phyloP scores from a whole-genome alignment of 352 stramenopile species.

The Peronospora belbahrii region DNA sequence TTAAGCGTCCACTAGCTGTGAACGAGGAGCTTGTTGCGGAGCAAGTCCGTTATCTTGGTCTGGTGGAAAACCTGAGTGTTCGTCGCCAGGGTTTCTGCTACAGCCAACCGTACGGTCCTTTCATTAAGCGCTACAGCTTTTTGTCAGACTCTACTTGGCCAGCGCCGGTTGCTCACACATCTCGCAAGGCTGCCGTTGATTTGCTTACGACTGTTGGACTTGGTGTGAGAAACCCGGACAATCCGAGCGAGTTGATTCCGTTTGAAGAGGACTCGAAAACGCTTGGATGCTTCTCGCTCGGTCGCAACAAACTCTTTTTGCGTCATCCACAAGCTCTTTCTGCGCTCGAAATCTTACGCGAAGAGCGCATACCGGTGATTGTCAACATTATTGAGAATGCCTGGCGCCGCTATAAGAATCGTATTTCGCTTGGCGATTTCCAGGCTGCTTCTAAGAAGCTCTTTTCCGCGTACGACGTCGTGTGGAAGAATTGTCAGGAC shows the following conservation, averaged over 20 bases:
- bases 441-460: conserved; percentile 49
- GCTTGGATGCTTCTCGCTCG: conserved; percentile 74
- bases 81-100: conserved; percentile 83
- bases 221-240: conserved; percentile 49
- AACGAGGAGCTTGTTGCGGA: conserved; percentile 63
- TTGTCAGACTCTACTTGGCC: conserved; percentile 75
- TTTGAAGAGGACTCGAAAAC: conserved; percentile 72
- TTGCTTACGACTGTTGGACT: conserved; percentile 57
- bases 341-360: conserved; percentile 73
- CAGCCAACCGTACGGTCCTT: conserved; percentile 67
- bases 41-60: conserved; percentile 72
- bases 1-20: conserved; percentile 66
- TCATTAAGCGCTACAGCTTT: conserved; percentile 84
- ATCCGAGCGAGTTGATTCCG: conserved; percentile 36
- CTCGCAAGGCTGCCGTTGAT: conserved; percentile 65
- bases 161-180: conserved; percentile 48
- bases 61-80: conserved; percentile 80
- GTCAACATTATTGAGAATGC: conserved; percentile 81
- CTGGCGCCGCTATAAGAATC: conserved; percentile 80
- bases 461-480: conserved; percentile 35
- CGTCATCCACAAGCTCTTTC: conserved; percentile 84
- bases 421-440: conserved; percentile 51
- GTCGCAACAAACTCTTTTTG: conserved; percentile 87
- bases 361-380: conserved; percentile 67
- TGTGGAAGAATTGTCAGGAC: conserved; percentile 61